Evolutionary conservation across 345 rosid genomes (phyloP).

Genomic region (Eucalyptus tenuipes): DNA sequence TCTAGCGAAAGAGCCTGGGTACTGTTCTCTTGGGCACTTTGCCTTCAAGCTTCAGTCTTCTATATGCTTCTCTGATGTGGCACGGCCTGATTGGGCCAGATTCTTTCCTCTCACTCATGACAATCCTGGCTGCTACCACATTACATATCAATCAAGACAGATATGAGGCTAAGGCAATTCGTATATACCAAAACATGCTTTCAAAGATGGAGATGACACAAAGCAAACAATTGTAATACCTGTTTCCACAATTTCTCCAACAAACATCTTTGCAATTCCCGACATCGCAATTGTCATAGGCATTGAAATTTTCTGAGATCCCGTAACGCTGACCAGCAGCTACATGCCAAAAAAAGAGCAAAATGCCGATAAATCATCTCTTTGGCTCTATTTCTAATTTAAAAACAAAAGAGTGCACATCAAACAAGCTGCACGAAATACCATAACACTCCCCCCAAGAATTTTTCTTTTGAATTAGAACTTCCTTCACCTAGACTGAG

Average conservation of each 20-base stretch:
- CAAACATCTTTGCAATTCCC: conserved; percentile 97
- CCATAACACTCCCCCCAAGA: not conserved
- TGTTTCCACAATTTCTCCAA: conserved; percentile 97
- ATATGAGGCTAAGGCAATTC: not conserved
- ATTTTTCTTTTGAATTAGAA: not conserved
- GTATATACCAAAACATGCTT: not conserved
- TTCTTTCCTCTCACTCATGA: conserved; percentile 85
- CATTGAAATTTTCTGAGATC: conserved; percentile 66
- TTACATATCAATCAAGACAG: not conserved
- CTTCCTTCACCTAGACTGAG: not conserved
- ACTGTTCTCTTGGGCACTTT: conserved; percentile 80
- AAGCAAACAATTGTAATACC: conserved; percentile 17
- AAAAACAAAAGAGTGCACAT: not conserved
- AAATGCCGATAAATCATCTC: not conserved
- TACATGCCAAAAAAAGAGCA: conserved; percentile 17
- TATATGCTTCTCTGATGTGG: conserved; percentile 82
- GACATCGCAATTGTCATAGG: conserved; percentile 84
- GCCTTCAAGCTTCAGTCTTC: conserved; percentile 82
- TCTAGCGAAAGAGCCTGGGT: conserved; percentile 77
- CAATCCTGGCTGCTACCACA: conserved; percentile 55
- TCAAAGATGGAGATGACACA: not conserved
- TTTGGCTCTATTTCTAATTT: not conserved
- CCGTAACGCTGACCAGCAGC: conserved; percentile 68
- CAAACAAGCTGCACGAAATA: not conserved
- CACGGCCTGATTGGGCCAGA: conserved; percentile 97